Conservation (phyloP, 352 stramenopile genomes). For the Phytophthora hybrid region DNA sequence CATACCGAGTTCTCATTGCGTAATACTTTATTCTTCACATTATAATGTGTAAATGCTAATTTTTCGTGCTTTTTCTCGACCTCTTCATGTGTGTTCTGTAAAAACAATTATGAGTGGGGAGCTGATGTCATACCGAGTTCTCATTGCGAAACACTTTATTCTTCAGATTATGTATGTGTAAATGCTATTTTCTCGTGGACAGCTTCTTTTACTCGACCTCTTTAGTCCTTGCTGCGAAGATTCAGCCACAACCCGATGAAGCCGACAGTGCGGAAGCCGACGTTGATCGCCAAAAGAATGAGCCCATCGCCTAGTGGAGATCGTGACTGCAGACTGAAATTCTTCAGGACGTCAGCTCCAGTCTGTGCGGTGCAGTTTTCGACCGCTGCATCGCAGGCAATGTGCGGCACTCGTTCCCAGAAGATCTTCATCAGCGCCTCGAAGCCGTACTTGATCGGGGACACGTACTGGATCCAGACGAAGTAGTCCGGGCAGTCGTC, state of each 20-base stretch:
- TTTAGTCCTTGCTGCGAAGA: constrained; percentile 26
- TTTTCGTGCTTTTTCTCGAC: neutral
- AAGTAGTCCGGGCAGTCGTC: constrained; percentile 47
- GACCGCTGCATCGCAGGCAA: constrained; percentile 31
- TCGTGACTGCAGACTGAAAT: constrained; percentile 38
- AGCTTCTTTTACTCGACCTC: constrained; percentile 5
- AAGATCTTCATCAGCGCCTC: constrained; percentile 43
- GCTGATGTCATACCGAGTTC: no score
- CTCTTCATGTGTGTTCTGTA: constrained; percentile 14
- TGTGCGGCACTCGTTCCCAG: constrained; percentile 33
- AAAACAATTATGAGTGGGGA: no score
- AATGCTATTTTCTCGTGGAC: neutral
- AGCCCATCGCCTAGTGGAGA: constrained; percentile 30
- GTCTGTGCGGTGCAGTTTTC: constrained; percentile 40
- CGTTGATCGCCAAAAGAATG: constrained; percentile 46
- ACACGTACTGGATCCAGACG: constrained; percentile 49
- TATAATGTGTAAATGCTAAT: neutral
- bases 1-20: neutral
- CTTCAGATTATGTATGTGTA: neutral
- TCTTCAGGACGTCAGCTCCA: constrained; percentile 46
- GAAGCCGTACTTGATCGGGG: constrained; percentile 52
- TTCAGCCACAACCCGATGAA: constrained; percentile 41
- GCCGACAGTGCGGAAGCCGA: constrained; percentile 43
- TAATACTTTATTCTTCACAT: neutral
- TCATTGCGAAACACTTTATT: neutral